Evolutionary conservation across 805 yeast species (phyloP), one percentile per base, ranked within the genome.

Genomic region (Pachysolen tannophilus): DNA sequence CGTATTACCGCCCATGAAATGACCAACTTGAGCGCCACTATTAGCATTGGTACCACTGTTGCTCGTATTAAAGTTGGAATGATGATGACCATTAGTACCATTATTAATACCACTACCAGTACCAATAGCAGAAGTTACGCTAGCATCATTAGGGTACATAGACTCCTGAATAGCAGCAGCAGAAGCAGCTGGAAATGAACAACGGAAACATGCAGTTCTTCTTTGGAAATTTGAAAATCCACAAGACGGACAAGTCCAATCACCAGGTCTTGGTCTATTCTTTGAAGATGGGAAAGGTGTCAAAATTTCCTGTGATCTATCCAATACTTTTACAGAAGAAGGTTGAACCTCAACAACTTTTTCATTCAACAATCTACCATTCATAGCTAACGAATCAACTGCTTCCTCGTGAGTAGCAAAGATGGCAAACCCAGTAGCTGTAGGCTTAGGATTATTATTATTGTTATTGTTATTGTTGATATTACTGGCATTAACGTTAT

Each of bases 191-290:
- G 95, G 95, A 59, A 82, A 86, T 2, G 90, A 80, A 54, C 97
- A 88, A 43, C 96, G 69, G 66, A 88, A 86, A 58, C 97, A 88
- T 2, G 94, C 94, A 3, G 94, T 82, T 57, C 97, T 72, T 49
- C 96, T 73, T 59, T 88, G 97, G 60, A 88, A 88, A 57, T 88
- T 88, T 17, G 94, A 83, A 50, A 88, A 88, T 1, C 96, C 95
- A 65, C 97, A 88, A 6, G 88, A 78, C 18, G 95, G 95, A 57
- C 97, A 88, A n/a, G 83, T 84, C 97, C 97, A 88, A 55, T 88
- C 97, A 15, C 97, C 97, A 0, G 97, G 97, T 51, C 97, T 69
- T 16, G 95, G 95, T 48, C 92, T 69, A 57, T 88, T 87, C 42
- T 74, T 73, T 45, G 85, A 82, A 24, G 78, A 72, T 11, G 96